Percentiles rank a stretch among this genome's conserved stretches.
Evolutionary conservation across 768 basidiomycete species (phyloP).

Genomic region (Boletus coccyginus): DNA sequence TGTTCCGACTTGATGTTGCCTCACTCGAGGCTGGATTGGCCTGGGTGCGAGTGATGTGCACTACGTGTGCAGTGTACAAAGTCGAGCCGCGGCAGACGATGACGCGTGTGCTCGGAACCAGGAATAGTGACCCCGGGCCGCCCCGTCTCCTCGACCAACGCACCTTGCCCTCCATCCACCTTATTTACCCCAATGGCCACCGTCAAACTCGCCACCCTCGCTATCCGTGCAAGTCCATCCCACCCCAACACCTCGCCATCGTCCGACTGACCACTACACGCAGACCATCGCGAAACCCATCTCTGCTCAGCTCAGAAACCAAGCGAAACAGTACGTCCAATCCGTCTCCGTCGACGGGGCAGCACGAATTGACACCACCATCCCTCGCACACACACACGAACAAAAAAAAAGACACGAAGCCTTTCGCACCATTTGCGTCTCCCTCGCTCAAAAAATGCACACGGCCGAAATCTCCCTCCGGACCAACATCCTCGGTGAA

Average conservation of each 20-base stretch:
- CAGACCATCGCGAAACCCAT: conserved; percentile 88
- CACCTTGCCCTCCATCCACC: background rate
- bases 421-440: conserved; percentile 69
- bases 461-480: conserved; percentile 65
- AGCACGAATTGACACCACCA: background rate
- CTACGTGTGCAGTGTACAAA: too few species aligned
- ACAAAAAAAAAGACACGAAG: conserved; percentile 52
- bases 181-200: conserved; percentile 52
- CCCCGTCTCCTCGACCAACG: background rate
- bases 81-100: background rate
- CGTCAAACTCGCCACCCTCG: conserved; percentile 70
- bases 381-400: background rate
- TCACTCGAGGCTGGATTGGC: too few species aligned
- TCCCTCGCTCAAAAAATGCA: conserved; percentile 76
- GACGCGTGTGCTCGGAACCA: background rate
- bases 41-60: too few species aligned
- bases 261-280: background rate
- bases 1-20: too few species aligned
- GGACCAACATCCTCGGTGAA: conserved; percentile 77
- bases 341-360: background rate
- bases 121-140: background rate
- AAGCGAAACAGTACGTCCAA: conserved; percentile 63
- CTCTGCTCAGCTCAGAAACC: conserved; percentile 60
- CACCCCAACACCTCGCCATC: background rate
- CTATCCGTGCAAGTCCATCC: conserved; percentile 56